Evolutionary conservation across 495 filamentous ascomycete genomes (phyloP), one percentile per base, ranked within the genome.

Genomic region (Podospora pseudoanserina): DNA sequence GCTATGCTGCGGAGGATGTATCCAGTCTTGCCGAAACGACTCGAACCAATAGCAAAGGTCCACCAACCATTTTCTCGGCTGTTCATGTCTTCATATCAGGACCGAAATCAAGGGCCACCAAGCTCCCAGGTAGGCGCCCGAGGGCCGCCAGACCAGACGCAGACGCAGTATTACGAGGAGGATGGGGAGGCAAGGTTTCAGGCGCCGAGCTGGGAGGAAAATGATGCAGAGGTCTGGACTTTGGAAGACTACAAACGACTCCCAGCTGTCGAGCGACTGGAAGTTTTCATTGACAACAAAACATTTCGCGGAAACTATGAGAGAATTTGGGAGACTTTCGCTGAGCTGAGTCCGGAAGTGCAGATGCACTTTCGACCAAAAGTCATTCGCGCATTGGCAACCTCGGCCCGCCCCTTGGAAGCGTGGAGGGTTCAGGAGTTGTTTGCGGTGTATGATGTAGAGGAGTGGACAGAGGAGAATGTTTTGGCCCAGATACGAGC

Each of bases 1-100:
- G 78, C 81, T n/a, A 74, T 84, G 34, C 71, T 88, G 58, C 81
- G 81, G 58, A 77, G 79, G 44, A 66, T 80, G 11, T 72, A 68
- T 3, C 70, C 72, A 16, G 57, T 60, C 1, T 59, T 72, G 15
- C 60, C 61, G 11, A 60, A 66, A 26, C 67, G 72, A 4, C 19
- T 67, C 53, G 69, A 73, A 13, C 53, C 68, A 1, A 59, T 18
- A 3, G 27, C 65, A 18, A 67, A 57, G 53, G 3, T 65, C 4
- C 61, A 55, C 26, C 56, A 23, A 4, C 64, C 66, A 11, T 60
- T 61, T 44, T 28, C 65, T 0, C 75, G 75, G 13, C 56, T 65
- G 11, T 75, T 69, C 67, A 71, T 67, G 4, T 71, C 73, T 44
- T 66, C 69, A 5, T 63, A 58, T 58, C 49, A 66, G 44, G 58